Percentiles rank a stretch among this genome's conserved stretches.
These are phyloP conservation scores for Talaromyces liani DNA, from an alignment of 495 filamentous ascomycete genomes.

Conservation along the genomic window DNA sequence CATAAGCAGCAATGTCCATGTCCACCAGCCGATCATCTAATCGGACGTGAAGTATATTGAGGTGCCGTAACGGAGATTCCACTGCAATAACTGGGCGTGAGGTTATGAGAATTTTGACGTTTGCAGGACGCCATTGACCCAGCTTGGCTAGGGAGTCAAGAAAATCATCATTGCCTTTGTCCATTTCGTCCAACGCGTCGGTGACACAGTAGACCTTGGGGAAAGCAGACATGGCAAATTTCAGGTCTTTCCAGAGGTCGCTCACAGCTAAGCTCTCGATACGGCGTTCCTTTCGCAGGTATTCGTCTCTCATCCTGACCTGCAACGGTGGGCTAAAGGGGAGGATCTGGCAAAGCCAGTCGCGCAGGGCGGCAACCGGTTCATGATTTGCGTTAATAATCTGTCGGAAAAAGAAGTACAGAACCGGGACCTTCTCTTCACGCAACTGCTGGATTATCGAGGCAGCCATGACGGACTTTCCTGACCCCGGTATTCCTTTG, in stretches of 20 bases:
- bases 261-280: constrained; percentile 13
- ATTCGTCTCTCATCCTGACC: constrained; percentile 14
- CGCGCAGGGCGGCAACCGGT: constrained; percentile 31
- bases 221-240: constrained; percentile 18
- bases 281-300: constrained; percentile 11
- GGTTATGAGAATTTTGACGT: constrained; percentile 36
- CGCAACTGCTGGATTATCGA: constrained; percentile 21
- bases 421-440: constrained; percentile 25
- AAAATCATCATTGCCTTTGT: constrained; percentile 29
- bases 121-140: constrained; percentile 26
- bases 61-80: constrained; percentile 5
- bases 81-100: constrained; percentile 25
- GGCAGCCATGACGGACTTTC: constrained; percentile 45
- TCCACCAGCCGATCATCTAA: constrained; percentile 33
- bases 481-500: constrained; percentile 43
- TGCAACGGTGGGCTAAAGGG: constrained; percentile 31
- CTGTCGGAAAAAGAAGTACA: constrained; percentile 50
- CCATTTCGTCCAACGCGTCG: constrained; percentile 45
- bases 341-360: constrained; percentile 39
- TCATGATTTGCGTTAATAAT: constrained; percentile 42
- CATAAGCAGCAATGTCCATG: constrained; percentile 32
- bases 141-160: constrained; percentile 22
- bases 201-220: constrained; percentile 34
- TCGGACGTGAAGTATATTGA: constrained; percentile 18
- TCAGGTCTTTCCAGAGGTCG: constrained; percentile 19